Conservation (phyloP, 164 flowering plant genomes). For the Umbilicus rupestris region DNA sequence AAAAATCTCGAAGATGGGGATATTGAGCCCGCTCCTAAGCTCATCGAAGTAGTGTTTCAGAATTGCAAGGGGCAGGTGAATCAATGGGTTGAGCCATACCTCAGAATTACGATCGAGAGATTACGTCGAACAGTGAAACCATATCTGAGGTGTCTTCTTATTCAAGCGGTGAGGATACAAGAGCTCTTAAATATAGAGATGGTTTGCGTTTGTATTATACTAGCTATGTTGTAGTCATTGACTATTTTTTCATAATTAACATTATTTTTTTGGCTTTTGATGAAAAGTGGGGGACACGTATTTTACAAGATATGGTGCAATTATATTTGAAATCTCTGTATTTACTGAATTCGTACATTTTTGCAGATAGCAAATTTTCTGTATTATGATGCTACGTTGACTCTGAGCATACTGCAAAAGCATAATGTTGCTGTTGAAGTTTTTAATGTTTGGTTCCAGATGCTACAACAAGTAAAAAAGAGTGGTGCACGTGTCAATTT, state of each 20-base stretch:
- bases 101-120: constrained; percentile 75
- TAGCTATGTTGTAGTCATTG: not conserved
- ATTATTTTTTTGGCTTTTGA: too few species aligned
- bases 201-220: not conserved
- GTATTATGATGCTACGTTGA: constrained; percentile 68
- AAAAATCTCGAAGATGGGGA: constrained; percentile 83
- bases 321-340: not conserved
- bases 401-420: constrained; percentile 72
- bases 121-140: constrained; percentile 64
- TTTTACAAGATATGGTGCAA: not conserved
- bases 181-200: not conserved
- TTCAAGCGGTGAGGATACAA: constrained; percentile 73
- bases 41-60: constrained; percentile 84
- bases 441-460: constrained; percentile 82
- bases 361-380: constrained; percentile 83
- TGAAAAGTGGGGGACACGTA: too few species aligned
- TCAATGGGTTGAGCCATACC: constrained; percentile 95
- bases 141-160: constrained; percentile 74
- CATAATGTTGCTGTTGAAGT: constrained; percentile 79
- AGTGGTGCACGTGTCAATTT: constrained; percentile 74
- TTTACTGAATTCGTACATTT: not conserved
- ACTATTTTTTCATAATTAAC: too few species aligned
- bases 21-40: constrained; percentile 98
- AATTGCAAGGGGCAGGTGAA: constrained; percentile 93
- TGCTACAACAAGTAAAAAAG: constrained; percentile 82